Evolutionary conservation across 768 basidiomycete species (phyloP), one percentile per base, ranked within the genome.

Genomic region (Lentinula edodes): DNA sequence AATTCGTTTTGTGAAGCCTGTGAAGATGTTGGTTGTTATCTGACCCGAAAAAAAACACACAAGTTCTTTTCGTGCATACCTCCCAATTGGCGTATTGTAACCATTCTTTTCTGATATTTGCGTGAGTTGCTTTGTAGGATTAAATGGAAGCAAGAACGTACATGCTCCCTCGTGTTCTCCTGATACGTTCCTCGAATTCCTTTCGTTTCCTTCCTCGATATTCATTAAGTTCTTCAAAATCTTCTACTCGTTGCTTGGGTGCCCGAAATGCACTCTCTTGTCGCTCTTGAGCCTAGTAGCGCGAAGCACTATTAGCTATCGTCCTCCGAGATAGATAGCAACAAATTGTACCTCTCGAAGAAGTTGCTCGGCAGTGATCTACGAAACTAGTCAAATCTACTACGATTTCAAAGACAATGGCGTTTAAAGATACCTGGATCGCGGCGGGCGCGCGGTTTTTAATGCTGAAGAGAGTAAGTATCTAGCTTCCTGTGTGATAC

Each of bases 291-390:
- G 97, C 97, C 91, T 94, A 68, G 2, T 34, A 20, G 53, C 20
- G 55, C 15, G 12, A 15, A 3, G 28, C 3, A 28, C 16, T 39
- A 0, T 51, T 39, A 36, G 15, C 51, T 16, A 7, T 41, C 7
- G 2, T 41, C 60, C 28, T 0, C 39, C 3, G 10, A 13, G n/a
- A 9, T 38, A 28, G 12, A 16, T 3, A 28, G 41, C 35, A 52
- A 32, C 46, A 51, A 36, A 10, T 61, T 75, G 52, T 71, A 91
- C 92, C 80, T 99, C 97, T 68, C 97, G 89, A 9, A 99, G 80
- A 46, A 99, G 87, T 76, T 99, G 97, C 76, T 98, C 97, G 13
- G 97, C 93, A 61, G 97, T 98, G 76, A 98, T 95, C 93, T 98
- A 75, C 52, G 23, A 62, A 43, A 51, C 54, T 63, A 58, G 64